Conservation (phyloP, 1,139 yeast species). For the Sugiyamaella pinicola region DNA sequence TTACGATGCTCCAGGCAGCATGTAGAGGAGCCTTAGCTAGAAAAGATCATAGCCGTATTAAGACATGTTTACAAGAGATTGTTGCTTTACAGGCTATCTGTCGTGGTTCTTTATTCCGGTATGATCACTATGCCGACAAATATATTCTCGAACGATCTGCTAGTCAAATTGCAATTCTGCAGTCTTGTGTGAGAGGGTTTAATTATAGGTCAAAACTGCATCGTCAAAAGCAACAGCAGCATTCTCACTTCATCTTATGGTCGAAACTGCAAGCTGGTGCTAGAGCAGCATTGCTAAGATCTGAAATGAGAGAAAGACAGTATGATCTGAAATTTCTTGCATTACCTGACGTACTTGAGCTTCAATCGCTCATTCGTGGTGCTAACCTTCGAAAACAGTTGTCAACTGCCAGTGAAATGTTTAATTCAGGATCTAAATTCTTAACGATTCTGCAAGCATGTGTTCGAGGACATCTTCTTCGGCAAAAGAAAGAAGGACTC, state of each 20-base stretch:
- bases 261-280: constrained; percentile 17
- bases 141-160: constrained; percentile 28
- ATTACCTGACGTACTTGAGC: constrained; percentile 20
- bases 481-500: constrained; percentile 28
- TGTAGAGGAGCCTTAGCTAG: constrained; percentile 42
- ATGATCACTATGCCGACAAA: constrained; percentile 24
- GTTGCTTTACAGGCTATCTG: constrained; percentile 45
- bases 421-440: background rate
- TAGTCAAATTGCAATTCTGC: constrained; percentile 27
- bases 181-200: constrained; percentile 30
- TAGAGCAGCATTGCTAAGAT: constrained; percentile 22
- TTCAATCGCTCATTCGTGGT: constrained; percentile 32
- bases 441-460: constrained; percentile 21
- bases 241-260: background rate
- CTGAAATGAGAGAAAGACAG: constrained; percentile 23
- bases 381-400: constrained; percentile 2
- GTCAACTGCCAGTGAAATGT: background rate
- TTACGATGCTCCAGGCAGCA: constrained; percentile 44
- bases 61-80: constrained; percentile 28
- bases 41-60: constrained; percentile 20
- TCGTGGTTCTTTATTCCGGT: constrained; percentile 34
- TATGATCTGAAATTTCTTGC: constrained; percentile 29
- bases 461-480: constrained; percentile 28
- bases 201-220: background rate
- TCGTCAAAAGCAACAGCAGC: background rate